A percentile compares a stretch with the other conserved stretches of the same genome.
These are phyloP conservation scores for Scheffersomyces insectosa DNA, from an alignment of 1,139 yeast species.

Conservation along the genomic window DNA sequence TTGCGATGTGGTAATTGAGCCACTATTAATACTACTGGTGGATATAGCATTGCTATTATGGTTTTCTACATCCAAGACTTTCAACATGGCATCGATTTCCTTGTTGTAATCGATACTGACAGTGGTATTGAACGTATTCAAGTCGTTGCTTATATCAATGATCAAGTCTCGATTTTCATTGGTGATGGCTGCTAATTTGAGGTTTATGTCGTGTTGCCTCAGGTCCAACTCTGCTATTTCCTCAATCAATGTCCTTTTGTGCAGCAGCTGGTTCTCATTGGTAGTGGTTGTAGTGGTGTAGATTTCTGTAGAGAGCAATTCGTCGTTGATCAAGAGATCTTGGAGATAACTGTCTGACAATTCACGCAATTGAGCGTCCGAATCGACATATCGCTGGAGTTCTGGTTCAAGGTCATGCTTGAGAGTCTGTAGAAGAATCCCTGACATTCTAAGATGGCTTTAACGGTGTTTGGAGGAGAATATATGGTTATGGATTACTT, in stretches of 20 bases:
- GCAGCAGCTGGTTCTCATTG: constrained; percentile 4
- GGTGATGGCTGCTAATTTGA: constrained; percentile 34
- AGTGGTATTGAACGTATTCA: constrained; percentile 24
- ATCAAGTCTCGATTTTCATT: constrained; percentile 41
- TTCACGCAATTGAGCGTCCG: constrained; percentile 11
- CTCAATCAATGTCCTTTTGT: constrained; percentile 36
- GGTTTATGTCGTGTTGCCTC: constrained; percentile 29
- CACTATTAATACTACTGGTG: neutral
- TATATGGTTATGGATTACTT: too few relatives aligned
- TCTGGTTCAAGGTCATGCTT: constrained; percentile 16
- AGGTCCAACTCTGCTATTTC: constrained; percentile 50
- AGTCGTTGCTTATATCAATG: constrained; percentile 37
- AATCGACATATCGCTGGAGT: constrained; percentile 11
- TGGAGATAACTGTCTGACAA: constrained; percentile 19
- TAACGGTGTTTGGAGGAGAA: neutral
- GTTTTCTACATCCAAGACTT: constrained; percentile 9
- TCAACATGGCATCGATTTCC: constrained; percentile 23
- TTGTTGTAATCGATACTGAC: constrained; percentile 22
- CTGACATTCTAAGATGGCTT: constrained; percentile 14
- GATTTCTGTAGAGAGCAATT: constrained; percentile 41
- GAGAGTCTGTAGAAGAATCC: constrained; percentile 20
- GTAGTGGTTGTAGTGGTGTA: constrained; percentile 31
- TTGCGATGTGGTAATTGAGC: neutral
- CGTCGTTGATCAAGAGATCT: constrained; percentile 39
- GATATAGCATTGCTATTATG: neutral